phyloP scores from a whole-genome alignment of 2,329 filamentous ascomycete genomes.

The Pleomassaria siparia region DNA sequence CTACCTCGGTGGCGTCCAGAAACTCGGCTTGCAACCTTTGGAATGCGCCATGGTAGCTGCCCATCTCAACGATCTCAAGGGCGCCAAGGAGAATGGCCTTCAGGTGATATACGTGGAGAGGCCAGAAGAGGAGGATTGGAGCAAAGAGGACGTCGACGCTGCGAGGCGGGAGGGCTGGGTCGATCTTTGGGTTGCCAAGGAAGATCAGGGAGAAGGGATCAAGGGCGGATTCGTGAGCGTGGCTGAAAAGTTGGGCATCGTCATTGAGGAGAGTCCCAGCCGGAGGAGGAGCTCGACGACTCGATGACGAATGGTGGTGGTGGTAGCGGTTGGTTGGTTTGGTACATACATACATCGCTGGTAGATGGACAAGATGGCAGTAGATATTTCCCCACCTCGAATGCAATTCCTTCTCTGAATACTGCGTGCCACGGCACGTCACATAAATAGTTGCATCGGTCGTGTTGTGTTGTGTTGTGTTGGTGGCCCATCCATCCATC shows the following conservation, averaged over 20 bases:
- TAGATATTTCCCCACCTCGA: too few species aligned
- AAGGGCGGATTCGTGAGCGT: constrained; percentile 49
- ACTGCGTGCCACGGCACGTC: too few species aligned
- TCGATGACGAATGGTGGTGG: neutral
- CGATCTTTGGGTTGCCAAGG: constrained; percentile 54
- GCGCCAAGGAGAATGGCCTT: constrained; percentile 65
- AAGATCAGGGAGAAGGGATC: neutral
- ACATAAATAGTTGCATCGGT: too few species aligned
- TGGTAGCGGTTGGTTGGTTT: neutral
- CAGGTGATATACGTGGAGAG: constrained; percentile 75
- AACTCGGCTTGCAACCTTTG: constrained; percentile 57
- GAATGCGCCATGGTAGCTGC: constrained; percentile 78
- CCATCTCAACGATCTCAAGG: constrained; percentile 69
- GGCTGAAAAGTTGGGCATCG: constrained; percentile 43
- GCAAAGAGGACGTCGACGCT: constrained; percentile 52
- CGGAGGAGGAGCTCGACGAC: neutral
- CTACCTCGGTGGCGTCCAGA: constrained; percentile 67
- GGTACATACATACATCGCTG: too few species aligned
- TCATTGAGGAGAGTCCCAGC: neutral
- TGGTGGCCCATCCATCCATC: too few species aligned
- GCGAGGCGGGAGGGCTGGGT: constrained; percentile 61
- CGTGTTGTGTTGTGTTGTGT: too few species aligned
- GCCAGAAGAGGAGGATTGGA: constrained; percentile 64
- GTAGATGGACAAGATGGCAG: too few species aligned
- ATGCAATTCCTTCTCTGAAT: too few species aligned